phyloP scores from a whole-genome alignment of 2,329 filamentous ascomycete species.

The Trichoderma afroharzianum region DNA sequence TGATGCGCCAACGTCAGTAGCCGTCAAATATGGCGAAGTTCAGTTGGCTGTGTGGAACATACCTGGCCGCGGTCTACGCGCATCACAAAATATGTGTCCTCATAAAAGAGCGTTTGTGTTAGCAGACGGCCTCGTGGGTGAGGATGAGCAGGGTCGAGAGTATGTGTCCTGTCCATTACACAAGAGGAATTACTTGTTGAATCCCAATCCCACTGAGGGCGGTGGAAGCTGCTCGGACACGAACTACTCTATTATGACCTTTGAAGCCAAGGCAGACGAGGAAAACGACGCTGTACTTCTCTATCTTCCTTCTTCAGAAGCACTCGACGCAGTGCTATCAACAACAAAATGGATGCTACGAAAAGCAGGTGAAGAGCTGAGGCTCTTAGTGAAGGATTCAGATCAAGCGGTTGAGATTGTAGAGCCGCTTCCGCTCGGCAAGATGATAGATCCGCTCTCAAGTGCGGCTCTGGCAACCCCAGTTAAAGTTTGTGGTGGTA shows the following conservation, averaged over 20 bases:
- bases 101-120: slow-evolving; percentile 90
- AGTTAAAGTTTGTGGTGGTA: background rate
- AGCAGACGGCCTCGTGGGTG: slow-evolving; percentile 78
- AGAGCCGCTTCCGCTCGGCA: background rate
- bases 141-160: slow-evolving; percentile 39
- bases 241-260: slow-evolving; percentile 75
- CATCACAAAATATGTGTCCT: slow-evolving; percentile 91
- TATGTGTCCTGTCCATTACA: slow-evolving; percentile 76
- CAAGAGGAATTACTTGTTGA: slow-evolving; percentile 75
- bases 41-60: slow-evolving; percentile 86
- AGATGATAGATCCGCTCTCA: background rate
- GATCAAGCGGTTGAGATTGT: background rate
- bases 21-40: slow-evolving; percentile 81
- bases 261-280: slow-evolving; percentile 66
- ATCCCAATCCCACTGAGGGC: slow-evolving; percentile 67
- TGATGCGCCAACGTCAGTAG: slow-evolving; percentile 46
- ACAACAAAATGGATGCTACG: slow-evolving; percentile 76
- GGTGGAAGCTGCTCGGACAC: slow-evolving; percentile 56
- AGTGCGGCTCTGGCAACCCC: background rate
- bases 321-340: slow-evolving; percentile 74
- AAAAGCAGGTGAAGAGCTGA: slow-evolving; percentile 55
- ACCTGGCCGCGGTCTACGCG: slow-evolving; percentile 70
- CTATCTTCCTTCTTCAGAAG: slow-evolving; percentile 73
- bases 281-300: slow-evolving; percentile 82
- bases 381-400: background rate